Conservation (phyloP, 192 early-diverging fungal genomes). For the Coemansia sp. region DNA sequence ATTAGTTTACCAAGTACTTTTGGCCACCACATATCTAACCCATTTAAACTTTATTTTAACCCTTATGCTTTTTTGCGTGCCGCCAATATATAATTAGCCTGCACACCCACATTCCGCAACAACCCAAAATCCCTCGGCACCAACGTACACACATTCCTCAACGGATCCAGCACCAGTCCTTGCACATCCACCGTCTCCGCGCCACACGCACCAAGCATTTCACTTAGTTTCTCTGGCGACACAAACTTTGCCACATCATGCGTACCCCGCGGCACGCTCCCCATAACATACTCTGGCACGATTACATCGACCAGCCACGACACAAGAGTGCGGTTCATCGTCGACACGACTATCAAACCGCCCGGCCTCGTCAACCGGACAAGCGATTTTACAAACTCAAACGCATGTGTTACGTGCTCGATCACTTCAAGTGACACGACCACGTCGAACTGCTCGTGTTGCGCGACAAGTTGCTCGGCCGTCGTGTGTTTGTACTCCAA, state of each 20-base stretch:
- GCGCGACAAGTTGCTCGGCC: constrained; percentile 58
- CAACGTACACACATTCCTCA: constrained; percentile 34
- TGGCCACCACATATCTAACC: too few species aligned
- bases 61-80: constrained; percentile 25
- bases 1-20: too few species aligned
- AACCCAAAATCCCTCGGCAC: constrained; percentile 41
- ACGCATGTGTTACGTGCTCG: constrained; percentile 83
- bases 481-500: constrained; percentile 45
- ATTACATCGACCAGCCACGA: constrained; percentile 76
- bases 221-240: constrained; percentile 61
- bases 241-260: constrained; percentile 86
- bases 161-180: constrained; percentile 59
- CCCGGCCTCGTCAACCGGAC: constrained; percentile 63
- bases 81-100: constrained; percentile 53
- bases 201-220: constrained; percentile 50
- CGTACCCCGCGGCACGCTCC: constrained; percentile 78
- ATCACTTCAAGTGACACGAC: constrained; percentile 88
- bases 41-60: neutral
- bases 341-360: constrained; percentile 77
- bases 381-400: constrained; percentile 67
- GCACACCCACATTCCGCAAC: constrained; percentile 29
- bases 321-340: constrained; percentile 82
- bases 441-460: constrained; percentile 61
- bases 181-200: constrained; percentile 51
- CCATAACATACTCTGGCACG: constrained; percentile 75